Evolutionary conservation across 2,329 filamentous ascomycete genomes (phyloP).

Genomic region (Fusarium sp.): DNA sequence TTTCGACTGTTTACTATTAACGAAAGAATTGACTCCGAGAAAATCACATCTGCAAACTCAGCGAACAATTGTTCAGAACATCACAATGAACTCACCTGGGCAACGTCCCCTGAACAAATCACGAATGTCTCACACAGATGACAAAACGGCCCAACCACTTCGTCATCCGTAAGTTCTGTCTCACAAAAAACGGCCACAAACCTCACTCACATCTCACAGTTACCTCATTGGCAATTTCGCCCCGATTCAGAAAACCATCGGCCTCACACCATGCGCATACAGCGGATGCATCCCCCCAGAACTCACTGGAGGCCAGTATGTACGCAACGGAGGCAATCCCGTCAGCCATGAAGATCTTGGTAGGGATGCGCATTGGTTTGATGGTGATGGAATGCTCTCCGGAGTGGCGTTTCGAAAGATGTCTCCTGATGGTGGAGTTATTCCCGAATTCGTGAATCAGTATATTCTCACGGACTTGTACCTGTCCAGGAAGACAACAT

Average conservation of each 20-base stretch:
- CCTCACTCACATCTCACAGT: conserved; percentile 48
- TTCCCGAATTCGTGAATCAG: conserved; percentile 76
- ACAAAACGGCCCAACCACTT: background rate
- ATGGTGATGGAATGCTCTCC: conserved; percentile 80
- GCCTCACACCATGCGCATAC: conserved; percentile 68
- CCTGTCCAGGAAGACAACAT: conserved; percentile 61
- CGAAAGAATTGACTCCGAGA: rapidly evolving
- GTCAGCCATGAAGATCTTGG: conserved; percentile 70
- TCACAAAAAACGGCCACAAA: conserved; percentile 27
- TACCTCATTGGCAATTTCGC: conserved; percentile 79
- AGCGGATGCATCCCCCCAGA: conserved; percentile 72
- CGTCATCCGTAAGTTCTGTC: conserved; percentile 28
- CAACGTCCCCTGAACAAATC: background rate
- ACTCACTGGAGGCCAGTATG: conserved; percentile 76
- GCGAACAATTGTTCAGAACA: background rate
- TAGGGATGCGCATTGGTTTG: conserved; percentile 78
- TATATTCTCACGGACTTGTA: conserved; percentile 77
- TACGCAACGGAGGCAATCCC: conserved; percentile 79
- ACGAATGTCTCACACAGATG: background rate
- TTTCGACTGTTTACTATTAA: rapidly evolving
- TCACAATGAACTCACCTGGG: background rate
- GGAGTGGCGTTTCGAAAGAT: conserved; percentile 69
- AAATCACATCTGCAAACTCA: background rate
- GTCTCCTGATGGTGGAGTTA: conserved; percentile 54
- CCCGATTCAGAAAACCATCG: conserved; percentile 68